Percentiles rank a stretch among this genome's conserved stretches.
Evolutionary conservation across 2,329 filamentous ascomycete species (phyloP).

Genomic region (Ophiostoma quercus): DNA sequence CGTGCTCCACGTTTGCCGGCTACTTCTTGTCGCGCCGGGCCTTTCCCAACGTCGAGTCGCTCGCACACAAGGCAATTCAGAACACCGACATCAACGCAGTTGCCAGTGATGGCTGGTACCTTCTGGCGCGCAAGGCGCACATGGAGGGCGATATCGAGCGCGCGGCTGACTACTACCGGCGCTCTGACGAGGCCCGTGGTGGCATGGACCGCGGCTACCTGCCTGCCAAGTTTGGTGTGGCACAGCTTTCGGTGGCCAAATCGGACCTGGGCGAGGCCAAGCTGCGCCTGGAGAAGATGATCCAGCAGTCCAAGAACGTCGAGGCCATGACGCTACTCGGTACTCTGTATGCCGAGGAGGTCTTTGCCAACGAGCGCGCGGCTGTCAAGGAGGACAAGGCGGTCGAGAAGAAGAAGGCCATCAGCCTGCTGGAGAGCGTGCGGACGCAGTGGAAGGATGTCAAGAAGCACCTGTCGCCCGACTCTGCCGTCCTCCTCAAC

Average conservation of each 20-base stretch:
- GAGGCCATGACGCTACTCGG: conserved; percentile 92
- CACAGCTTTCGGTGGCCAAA: conserved; percentile 80
- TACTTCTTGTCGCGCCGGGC: conserved; percentile 84
- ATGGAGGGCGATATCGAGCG: conserved; percentile 68
- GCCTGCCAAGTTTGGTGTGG: conserved; percentile 89
- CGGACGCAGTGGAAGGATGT: conserved; percentile 87
- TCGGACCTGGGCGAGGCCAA: conserved; percentile 88
- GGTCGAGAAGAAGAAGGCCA: conserved; percentile 78
- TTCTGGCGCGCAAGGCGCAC: conserved; percentile 87
- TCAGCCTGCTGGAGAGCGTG: conserved; percentile 76
- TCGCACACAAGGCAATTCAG: conserved; percentile 90
- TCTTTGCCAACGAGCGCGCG: conserved; percentile 67
- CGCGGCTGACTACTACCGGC: conserved; percentile 80
- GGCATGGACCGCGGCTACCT: conserved; percentile 86
- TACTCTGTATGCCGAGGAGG: conserved; percentile 88
- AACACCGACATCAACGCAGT: conserved; percentile 94
- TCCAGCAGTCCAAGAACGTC: conserved; percentile 73
- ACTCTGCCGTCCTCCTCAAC: conserved; percentile 84
- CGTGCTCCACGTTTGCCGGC: conserved; percentile 81
- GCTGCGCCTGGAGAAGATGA: conserved; percentile 87
- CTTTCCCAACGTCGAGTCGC: conserved; percentile 72
- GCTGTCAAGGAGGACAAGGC: conserved; percentile 81
- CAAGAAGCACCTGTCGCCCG: conserved; percentile 74
- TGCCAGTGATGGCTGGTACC: conserved; percentile 95
- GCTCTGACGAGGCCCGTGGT: conserved; percentile 85